phyloP scores from a whole-genome alignment of 495 filamentous ascomycete species.

The Penicillium soppii region DNA sequence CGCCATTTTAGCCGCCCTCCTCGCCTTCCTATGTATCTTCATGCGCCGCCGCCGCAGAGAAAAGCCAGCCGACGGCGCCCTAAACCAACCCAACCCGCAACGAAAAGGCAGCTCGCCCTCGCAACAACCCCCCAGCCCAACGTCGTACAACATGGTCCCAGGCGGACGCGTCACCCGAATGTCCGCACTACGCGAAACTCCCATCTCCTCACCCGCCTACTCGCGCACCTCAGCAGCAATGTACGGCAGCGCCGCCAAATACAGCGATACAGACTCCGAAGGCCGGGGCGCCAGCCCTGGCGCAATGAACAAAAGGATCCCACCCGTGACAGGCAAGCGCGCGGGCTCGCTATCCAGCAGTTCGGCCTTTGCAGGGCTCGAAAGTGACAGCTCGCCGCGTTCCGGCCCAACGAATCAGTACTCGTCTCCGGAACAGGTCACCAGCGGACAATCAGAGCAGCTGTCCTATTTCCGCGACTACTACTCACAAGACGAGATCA shows the following conservation, averaged over 20 bases:
- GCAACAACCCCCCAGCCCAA: conserved; percentile 48
- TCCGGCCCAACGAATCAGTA: conserved; percentile 70
- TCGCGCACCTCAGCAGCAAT: conserved; percentile 43
- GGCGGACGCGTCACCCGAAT: conserved; percentile 92
- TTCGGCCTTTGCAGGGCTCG: conserved; percentile 67
- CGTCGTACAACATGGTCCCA: conserved; percentile 71
- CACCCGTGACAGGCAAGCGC: conserved; percentile 68
- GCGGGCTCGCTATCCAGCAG: conserved; percentile 88
- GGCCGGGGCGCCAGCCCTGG: conserved; percentile 76
- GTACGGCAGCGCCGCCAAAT: conserved; percentile 48
- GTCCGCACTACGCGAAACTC: conserved; percentile 82
- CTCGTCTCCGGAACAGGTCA: conserved; percentile 78
- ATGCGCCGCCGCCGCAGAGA: conserved; percentile 54
- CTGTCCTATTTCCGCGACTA: conserved; percentile 96
- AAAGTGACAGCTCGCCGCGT: conserved; percentile 71
- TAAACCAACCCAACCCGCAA: conserved; percentile 85
- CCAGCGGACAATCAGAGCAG: conserved; percentile 92
- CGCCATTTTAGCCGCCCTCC: conserved; percentile 62
- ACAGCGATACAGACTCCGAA: conserved; percentile 76
- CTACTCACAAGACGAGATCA: conserved; percentile 95
- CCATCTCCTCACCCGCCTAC: conserved; percentile 58
- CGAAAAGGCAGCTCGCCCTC: conserved; percentile 51
- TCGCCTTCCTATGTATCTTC: conserved; percentile 60
- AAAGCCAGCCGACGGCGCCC: conserved; percentile 60
- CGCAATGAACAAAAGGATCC: conserved; percentile 59